Evolutionary conservation across 2,329 filamentous ascomycete genomes (phyloP), one percentile per base, ranked within the genome.

Genomic region (Talaromyces sp.): DNA sequence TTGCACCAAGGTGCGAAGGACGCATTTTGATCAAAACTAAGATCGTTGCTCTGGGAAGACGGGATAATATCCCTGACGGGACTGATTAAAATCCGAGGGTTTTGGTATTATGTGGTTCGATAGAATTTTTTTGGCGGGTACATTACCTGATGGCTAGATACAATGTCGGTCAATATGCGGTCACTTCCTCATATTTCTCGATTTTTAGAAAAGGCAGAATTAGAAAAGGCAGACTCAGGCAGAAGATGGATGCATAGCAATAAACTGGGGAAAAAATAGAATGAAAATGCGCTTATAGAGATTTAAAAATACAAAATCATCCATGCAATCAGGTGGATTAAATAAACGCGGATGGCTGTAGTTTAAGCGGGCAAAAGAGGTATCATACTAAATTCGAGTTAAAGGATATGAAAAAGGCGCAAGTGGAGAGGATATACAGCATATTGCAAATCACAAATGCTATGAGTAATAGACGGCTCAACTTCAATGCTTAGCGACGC

Each of bases 1-100:
- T 96, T 72, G 85, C 88, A 59, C 92, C 92, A 0, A 82, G 83
- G 60, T 63, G 93, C 9, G 91, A 96, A 71, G 91, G 90, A 1
- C 83, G 91, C 54, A 96, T 96, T 58, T 31, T 62, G 53, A 56
- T 57, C n/a, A 51, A 35, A 21, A 56, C 49, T 4, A 56, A 38
- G 27, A 27, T 32, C 31, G 53, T 29, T n/a, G 59, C 51, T 14
- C 41, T 43, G 11, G 53, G 55, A 17, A 61, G 11, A n/a, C 19
- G 21, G 38, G 59, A 61, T 31, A 55, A 58, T 58, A 29, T 55
- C 10, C 53, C 53, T 29, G 21, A 38, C 17, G 54, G 26, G 7
- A 53, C 35, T 21, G 24, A 29, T 38, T 55, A 9, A 24, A 24
- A n/a, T 17, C 14, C 8, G 17, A 35, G 35, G 35, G 17, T 38